Base-by-base conservation (phyloP, 2,329 filamentous ascomycete genomes). In the Colletotrichum sp. region DNA sequence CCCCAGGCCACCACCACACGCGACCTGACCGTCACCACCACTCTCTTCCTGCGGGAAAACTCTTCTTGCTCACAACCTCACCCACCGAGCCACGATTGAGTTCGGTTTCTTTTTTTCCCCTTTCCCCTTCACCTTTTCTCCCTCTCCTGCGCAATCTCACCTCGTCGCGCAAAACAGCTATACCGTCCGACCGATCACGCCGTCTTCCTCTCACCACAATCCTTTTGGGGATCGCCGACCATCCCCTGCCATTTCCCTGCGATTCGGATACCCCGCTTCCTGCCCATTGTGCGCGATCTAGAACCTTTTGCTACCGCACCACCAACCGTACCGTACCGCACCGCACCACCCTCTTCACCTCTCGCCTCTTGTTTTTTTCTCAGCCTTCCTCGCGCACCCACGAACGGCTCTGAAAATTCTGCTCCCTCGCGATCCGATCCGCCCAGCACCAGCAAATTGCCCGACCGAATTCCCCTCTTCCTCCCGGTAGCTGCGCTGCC, bases 401-500 rank as follows among this genome's bases (percentile, higher is more conserved):
- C 75, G 72, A 75, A 63, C 27, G 71, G 70, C 74, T 52, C 29
- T 64, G 36, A 57, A 67, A 76, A 74, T 22, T 61, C 29, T 63
- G 22, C 27, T 30, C 34, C 8, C 22, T 59, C 65, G 36, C 68
- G 29, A 68, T 72, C 29, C 63, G 32, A 69, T 64, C 32, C 29
- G 30, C 65, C 36, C 49, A 59, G 52, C 44, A 75, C 29, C 57
- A 64, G 19, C 32, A 64, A 67, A 64, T 70, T 36, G 71, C 59
- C 66, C 76, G 76, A 76, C 63, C 72, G 36, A 71, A 59, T 36
- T 59, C 29, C 44, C 44, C 44, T 52, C 27, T 13, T 76, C 69
- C 15, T 25, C 69, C 64, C 72, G 77, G 82, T 82, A 82, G 81
- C 79, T 78, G 78, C 77, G 79, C 82, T 81, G 79, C 82, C 81